Conservation (phyloP, 371 early-diverging fungal species). For the Circinella minor region DNA sequence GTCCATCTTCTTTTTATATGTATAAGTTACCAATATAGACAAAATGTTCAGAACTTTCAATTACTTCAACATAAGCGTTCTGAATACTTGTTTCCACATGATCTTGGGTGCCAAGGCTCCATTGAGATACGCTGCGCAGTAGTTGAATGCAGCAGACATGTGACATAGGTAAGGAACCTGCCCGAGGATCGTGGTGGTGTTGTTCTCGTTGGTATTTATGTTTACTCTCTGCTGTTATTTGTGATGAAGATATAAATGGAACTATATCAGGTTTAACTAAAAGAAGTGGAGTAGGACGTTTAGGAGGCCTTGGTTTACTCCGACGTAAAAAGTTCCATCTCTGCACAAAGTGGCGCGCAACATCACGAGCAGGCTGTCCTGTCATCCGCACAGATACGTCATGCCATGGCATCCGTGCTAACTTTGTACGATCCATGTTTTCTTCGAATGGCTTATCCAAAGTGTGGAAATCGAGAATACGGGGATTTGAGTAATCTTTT, state of each 20-base stretch:
- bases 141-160: constrained; percentile 70
- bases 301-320: constrained; percentile 65
- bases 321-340: constrained; percentile 90
- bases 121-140: constrained; percentile 67
- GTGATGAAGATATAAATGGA: constrained; percentile 69
- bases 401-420: constrained; percentile 97
- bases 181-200: constrained; percentile 46
- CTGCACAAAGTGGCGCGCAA: constrained; percentile 92
- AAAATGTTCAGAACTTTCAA: constrained; percentile 80
- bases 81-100: constrained; percentile 73
- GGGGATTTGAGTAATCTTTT: constrained; percentile 91
- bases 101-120: constrained; percentile 71
- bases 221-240: constrained; percentile 71
- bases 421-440: constrained; percentile 45
- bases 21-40: constrained; percentile 73
- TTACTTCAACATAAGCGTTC: constrained; percentile 83
- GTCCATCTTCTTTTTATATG: too few species aligned
- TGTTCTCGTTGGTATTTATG: too few species aligned
- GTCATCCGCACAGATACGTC: constrained; percentile 80
- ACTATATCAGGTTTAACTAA: background rate
- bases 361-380: constrained; percentile 82
- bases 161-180: constrained; percentile 63
- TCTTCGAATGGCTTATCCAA: constrained; percentile 66
- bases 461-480: constrained; percentile 87
- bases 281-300: constrained; percentile 6